Evolutionary conservation across 257 asterid species (phyloP).

Genomic region (Jasminum sambac): DNA sequence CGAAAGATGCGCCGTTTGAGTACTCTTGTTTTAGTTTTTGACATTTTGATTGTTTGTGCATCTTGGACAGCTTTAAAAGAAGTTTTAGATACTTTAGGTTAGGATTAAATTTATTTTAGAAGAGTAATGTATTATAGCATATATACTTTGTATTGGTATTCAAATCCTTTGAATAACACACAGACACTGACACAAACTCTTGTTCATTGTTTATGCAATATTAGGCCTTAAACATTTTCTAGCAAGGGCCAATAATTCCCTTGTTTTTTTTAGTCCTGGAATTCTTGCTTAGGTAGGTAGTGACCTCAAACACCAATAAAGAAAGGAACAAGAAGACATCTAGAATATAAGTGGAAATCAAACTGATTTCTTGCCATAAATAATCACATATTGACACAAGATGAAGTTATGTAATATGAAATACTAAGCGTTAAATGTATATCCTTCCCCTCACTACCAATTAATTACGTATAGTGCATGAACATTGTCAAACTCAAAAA

Average conservation of each 20-base stretch:
- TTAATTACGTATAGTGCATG: neutral
- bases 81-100: constrained; percentile 8
- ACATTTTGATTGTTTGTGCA: constrained; percentile 11
- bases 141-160: neutral
- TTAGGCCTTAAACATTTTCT: neutral
- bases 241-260: neutral
- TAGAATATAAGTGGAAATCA: neutral
- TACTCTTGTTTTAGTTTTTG: constrained; percentile 5
- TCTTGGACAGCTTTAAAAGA: neutral
- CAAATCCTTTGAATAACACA: neutral
- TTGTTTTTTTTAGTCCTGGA: neutral
- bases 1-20: neutral
- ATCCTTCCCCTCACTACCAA: neutral
- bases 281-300: neutral
- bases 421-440: neutral
- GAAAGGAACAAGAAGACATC: neutral
- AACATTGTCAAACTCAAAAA: neutral
- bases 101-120: constrained; percentile 1
- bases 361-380: neutral
- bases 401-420: neutral
- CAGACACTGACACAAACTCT: neutral
- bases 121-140: neutral
- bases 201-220: neutral
- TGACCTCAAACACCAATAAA: neutral
- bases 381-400: neutral